Conservation (phyloP, 805 yeast species). For the Blastobotrys americana region DNA sequence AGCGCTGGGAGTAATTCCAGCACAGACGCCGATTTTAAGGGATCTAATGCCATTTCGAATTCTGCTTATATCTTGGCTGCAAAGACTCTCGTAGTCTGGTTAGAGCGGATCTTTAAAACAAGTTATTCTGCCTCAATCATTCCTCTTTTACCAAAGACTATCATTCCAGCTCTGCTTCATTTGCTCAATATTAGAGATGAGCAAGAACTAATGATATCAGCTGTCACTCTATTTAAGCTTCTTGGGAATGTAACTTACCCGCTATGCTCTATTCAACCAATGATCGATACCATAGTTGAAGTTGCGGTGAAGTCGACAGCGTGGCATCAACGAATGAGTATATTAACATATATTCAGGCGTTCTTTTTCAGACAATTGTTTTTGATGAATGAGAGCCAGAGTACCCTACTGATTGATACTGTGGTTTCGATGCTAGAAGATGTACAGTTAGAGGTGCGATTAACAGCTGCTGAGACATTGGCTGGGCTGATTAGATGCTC, state of each 20-base stretch:
- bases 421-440: conserved; percentile 51
- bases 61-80: conserved; percentile 55
- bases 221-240: conserved; percentile 40
- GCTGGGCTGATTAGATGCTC: conserved; percentile 71
- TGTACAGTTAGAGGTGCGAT: conserved; percentile 66
- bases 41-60: conserved; percentile 28
- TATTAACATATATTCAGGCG: conserved; percentile 64
- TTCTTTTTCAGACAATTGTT: conserved; percentile 65
- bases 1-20: conserved; percentile 48
- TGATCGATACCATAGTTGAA: conserved; percentile 40
- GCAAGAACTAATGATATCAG: conserved; percentile 45
- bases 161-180: conserved; percentile 63
- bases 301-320: conserved; percentile 34
- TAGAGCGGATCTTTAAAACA: conserved; percentile 46
- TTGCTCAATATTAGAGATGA: conserved; percentile 69
- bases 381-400: conserved; percentile 41
- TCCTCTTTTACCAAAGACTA: conserved; percentile 42
- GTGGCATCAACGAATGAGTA: conserved; percentile 56
- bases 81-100: conserved; percentile 57
- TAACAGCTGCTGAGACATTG: conserved; percentile 62
- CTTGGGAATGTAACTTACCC: conserved; percentile 45
- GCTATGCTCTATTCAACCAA: conserved; percentile 34
- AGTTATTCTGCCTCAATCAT: conserved; percentile 48
- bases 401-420: conserved; percentile 43
- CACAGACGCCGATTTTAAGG: conserved; percentile 40